Evolutionary conservation across 2,329 filamentous ascomycete species (phyloP).

Genomic region (Colletotrichum sp.): DNA sequence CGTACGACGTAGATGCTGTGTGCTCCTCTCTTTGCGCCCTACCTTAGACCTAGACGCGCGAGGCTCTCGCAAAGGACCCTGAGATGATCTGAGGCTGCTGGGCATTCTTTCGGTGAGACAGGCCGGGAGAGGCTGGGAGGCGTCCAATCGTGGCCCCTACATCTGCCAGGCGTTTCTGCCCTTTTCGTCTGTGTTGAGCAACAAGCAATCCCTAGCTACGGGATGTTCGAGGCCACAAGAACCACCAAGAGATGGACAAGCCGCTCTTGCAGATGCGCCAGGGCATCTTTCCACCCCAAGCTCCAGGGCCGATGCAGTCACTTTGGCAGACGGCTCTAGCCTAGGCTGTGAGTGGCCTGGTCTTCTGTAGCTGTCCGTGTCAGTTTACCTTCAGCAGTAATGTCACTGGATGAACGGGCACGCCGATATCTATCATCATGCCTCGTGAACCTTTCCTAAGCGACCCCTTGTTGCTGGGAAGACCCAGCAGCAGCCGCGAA

Average conservation of each 20-base stretch:
- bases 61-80: neutral
- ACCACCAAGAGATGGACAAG: constrained; percentile 8
- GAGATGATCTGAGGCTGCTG: neutral
- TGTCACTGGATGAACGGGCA: neutral
- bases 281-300: neutral
- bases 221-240: constrained; percentile 1
- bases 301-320: neutral
- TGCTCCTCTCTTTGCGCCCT: neutral
- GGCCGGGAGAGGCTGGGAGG: neutral
- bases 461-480: neutral
- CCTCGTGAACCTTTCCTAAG: neutral
- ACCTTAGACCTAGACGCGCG: neutral
- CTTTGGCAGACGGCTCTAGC: neutral
- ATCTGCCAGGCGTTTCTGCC: neutral
- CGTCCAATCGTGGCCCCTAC: neutral
- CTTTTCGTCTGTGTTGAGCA: neutral
- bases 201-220: constrained; percentile 1
- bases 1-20: neutral
- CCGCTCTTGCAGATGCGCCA: neutral
- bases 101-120: constrained; percentile 16
- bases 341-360: neutral
- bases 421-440: neutral
- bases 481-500: neutral
- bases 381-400: neutral
- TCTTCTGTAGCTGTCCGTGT: neutral